These are phyloP conservation scores for Stentor roeselii DNA, from an alignment of 73 alveolate species.

Conservation along the genomic window DNA sequence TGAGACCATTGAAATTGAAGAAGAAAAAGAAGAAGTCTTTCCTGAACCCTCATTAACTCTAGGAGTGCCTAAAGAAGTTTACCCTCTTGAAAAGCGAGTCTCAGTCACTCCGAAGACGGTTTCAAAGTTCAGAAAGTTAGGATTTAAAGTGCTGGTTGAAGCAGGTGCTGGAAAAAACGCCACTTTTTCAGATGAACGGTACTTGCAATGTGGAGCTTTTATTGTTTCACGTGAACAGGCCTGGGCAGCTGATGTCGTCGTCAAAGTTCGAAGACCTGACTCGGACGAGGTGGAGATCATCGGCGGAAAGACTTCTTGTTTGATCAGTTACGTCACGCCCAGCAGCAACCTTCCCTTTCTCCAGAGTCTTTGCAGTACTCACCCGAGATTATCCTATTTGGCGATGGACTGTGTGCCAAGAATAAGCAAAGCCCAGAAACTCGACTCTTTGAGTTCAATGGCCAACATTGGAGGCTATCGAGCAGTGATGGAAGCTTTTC, in stretches of 20 bases:
- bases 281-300: background rate
- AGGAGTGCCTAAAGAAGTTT: constrained; percentile 36
- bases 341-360: constrained; percentile 19
- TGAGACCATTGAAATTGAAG: background rate
- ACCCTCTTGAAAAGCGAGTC: constrained; percentile 22
- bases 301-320: background rate
- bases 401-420: constrained; percentile 79
- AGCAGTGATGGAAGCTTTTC: constrained; percentile 69
- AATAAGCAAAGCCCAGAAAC: constrained; percentile 65
- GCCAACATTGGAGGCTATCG: constrained; percentile 75
- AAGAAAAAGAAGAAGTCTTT: background rate
- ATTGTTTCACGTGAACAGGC: constrained; percentile 17
- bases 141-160: constrained; percentile 40
- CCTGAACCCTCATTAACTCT: constrained; percentile 13
- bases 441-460: constrained; percentile 58
- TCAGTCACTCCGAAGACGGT: constrained; percentile 32
- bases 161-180: constrained; percentile 50
- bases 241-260: constrained; percentile 19
- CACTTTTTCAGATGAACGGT: constrained; percentile 44
- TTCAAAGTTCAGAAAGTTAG: constrained; percentile 1
- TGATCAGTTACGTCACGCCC: constrained; percentile 28
- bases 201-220: constrained; percentile 38
- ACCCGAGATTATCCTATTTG: constrained; percentile 22
- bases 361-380: background rate
- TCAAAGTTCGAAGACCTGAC: constrained; percentile 36